Percentiles rank a stretch among this genome's conserved stretches.
These are phyloP conservation scores for Hericium coralloides DNA, from an alignment of 768 basidiomycete species.

Conservation along the genomic window DNA sequence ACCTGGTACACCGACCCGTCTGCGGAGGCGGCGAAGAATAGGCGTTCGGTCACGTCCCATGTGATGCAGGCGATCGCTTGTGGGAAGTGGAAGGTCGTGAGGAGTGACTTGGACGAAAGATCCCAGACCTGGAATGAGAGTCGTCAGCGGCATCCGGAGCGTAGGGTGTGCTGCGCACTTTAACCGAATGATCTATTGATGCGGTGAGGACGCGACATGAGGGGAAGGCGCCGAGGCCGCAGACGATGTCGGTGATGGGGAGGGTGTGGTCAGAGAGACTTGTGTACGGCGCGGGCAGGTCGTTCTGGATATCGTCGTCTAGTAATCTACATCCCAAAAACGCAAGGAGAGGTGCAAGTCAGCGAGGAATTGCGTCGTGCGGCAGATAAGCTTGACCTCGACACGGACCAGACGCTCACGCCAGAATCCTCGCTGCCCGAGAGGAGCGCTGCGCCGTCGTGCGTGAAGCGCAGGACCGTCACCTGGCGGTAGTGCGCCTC, in stretches of 20 bases:
- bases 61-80: constrained; percentile 59
- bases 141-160: neutral
- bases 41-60: constrained; percentile 79
- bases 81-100: constrained; percentile 87
- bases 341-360: neutral
- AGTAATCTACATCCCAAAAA: constrained; percentile 44
- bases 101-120: constrained; percentile 57
- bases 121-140: constrained; percentile 62
- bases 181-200: constrained; percentile 85
- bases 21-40: constrained; percentile 79
- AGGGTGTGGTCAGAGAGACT: constrained; percentile 88
- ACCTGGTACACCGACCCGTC: constrained; percentile 74
- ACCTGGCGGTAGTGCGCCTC: constrained; percentile 94
- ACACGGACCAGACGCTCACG: constrained; percentile 81
- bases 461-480: constrained; percentile 73
- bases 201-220: constrained; percentile 70
- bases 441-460: constrained; percentile 70
- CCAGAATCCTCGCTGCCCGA: constrained; percentile 90
- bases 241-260: constrained; percentile 71
- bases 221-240: constrained; percentile 76
- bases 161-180: constrained; percentile 37
- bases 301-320: constrained; percentile 65
- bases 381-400: constrained; percentile 47
- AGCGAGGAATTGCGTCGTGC: neutral
- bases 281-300: constrained; percentile 68